A percentile compares a stretch with the other conserved stretches of the same genome.
These are phyloP conservation scores for Rutstroemia sp. DNA, from an alignment of 2,329 filamentous ascomycete species.

Conservation along the genomic window DNA sequence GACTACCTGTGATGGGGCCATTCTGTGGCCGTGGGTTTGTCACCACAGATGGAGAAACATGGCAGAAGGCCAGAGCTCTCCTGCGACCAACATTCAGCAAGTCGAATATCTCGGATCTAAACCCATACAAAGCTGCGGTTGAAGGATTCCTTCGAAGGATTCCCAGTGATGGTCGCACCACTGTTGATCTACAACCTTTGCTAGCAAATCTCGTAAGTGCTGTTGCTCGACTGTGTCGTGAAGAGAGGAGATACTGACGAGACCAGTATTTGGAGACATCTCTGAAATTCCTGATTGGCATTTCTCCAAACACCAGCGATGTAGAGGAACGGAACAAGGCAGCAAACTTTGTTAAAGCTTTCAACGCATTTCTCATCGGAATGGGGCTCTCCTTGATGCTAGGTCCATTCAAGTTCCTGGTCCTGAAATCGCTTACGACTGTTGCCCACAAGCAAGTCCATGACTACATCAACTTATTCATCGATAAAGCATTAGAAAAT, in stretches of 20 bases:
- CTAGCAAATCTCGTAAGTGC: neutral
- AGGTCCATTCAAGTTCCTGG: neutral
- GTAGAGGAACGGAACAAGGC: too few species aligned
- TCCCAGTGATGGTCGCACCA: neutral
- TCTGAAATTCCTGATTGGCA: neutral
- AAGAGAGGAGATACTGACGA: neutral
- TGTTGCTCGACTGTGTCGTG: neutral
- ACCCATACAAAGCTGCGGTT: neutral
- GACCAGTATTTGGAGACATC: neutral
- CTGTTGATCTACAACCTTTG: neutral
- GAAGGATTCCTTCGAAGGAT: neutral
- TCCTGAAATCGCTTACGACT: neutral
- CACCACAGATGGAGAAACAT: neutral
- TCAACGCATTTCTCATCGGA: neutral
- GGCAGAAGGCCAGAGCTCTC: neutral
- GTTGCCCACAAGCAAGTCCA: neutral
- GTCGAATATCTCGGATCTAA: neutral
- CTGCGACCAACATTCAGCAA: neutral
- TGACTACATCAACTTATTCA: neutral
- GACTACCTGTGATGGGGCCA: neutral
- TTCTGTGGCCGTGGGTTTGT: conserved; percentile 1
- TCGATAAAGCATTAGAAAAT: neutral
- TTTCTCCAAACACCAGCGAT: neutral
- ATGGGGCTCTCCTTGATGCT: conserved; percentile 5
- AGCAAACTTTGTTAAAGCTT: neutral